These are phyloP conservation scores for Pterocarpus santalinus DNA, from an alignment of 306 rosid species.

Conservation along the genomic window DNA sequence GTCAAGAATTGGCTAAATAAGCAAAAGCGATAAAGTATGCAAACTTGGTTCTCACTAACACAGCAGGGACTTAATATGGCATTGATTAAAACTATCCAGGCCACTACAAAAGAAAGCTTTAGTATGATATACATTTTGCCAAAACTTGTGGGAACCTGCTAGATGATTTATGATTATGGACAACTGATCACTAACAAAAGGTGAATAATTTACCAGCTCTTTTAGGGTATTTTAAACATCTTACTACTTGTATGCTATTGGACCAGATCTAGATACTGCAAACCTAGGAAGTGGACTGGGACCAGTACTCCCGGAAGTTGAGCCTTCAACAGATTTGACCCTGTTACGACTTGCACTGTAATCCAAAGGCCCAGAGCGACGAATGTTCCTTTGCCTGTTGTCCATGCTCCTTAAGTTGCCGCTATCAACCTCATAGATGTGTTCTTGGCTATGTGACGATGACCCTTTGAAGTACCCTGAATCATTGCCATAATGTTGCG, in stretches of 20 bases:
- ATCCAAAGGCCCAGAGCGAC: conserved; percentile 95
- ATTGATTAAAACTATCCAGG: conserved; percentile 53
- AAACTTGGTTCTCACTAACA: conserved; percentile 25
- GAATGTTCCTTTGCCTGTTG: conserved; percentile 62
- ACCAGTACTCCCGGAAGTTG: conserved; percentile 84
- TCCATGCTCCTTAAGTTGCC: conserved; percentile 65
- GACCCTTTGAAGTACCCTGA: conserved; percentile 80
- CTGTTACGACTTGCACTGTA: conserved; percentile 76
- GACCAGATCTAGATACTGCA: conserved; percentile 98
- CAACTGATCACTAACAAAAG: conserved; percentile 47
- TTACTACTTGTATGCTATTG: conserved; percentile 84
- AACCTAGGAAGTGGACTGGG: conserved; percentile 97
- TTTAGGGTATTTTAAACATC: conserved; percentile 21
- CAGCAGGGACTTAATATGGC: conserved; percentile 38
- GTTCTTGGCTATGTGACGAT: conserved; percentile 70
- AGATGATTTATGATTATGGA: conserved; percentile 42
- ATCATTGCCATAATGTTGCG: conserved; percentile 68
- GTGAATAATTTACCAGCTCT: conserved; percentile 56
- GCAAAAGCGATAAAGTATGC: not conserved
- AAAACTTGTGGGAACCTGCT: conserved; percentile 54
- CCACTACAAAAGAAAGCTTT: conserved; percentile 43
- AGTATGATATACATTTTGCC: conserved; percentile 52
- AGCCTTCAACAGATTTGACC: conserved; percentile 72
- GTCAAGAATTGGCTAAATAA: conserved; percentile 9
- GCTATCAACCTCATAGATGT: conserved; percentile 61